These are phyloP conservation scores for Flaveria linearis DNA, from an alignment of 129 eudicot genomes.

Conservation along the genomic window DNA sequence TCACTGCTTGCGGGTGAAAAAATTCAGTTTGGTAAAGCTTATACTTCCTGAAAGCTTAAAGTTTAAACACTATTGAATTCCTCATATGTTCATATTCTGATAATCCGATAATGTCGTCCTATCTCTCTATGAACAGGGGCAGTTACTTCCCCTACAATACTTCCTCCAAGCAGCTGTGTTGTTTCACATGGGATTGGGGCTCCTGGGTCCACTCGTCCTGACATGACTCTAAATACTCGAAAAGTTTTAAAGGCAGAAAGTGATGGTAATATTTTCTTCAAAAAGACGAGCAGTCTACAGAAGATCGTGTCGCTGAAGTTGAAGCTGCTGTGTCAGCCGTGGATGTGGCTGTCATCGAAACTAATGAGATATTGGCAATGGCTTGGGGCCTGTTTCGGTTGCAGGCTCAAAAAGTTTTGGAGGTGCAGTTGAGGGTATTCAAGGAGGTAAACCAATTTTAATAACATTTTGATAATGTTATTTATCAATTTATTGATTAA, in stretches of 20 bases:
- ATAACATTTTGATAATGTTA: background rate
- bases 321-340: constrained; percentile 86
- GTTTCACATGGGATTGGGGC: constrained; percentile 73
- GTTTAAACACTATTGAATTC: background rate
- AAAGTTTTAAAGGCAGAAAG: constrained; percentile 44
- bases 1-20: constrained; percentile 96
- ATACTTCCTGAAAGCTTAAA: constrained; percentile 7
- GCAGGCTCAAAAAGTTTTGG: constrained; percentile 48
- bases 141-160: constrained; percentile 88
- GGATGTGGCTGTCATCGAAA: constrained; percentile 73
- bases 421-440: constrained; percentile 44
- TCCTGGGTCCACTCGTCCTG: constrained; percentile 62
- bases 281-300: constrained; percentile 51
- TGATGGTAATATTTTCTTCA: constrained; percentile 46
- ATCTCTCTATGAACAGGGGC: constrained; percentile 64
- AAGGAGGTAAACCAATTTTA: constrained; percentile 36
- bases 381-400: constrained; percentile 45
- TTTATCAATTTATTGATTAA: background rate
- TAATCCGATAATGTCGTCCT: constrained; percentile 5
- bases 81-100: constrained; percentile 10
- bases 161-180: constrained; percentile 64
- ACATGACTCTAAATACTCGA: constrained; percentile 48
- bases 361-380: constrained; percentile 56
- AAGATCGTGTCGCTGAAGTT: constrained; percentile 75
- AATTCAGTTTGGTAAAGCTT: constrained; percentile 83